These are phyloP conservation scores for Ceraceosorus bombacis DNA, from an alignment of 1,284 basidiomycete genomes.

Conservation along the genomic window DNA sequence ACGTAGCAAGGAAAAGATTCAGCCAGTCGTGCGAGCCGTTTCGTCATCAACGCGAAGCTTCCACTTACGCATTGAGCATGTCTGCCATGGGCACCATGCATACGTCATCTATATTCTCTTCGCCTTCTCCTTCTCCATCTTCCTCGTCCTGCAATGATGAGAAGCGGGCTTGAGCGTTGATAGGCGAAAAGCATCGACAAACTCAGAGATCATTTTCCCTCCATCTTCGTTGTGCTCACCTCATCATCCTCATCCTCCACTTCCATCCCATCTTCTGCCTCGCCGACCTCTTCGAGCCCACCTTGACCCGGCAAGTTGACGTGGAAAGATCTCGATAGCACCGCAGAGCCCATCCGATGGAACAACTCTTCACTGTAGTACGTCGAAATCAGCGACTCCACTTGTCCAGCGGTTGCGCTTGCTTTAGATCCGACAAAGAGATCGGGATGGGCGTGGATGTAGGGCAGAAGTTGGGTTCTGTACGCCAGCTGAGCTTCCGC, in stretches of 20 bases:
- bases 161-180: too few relatives aligned
- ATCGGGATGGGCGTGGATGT: slow-evolving; percentile 41
- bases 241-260: slow-evolving; percentile 25
- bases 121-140: slow-evolving; percentile 20
- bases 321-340: slow-evolving; percentile 81
- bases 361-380: slow-evolving; percentile 69
- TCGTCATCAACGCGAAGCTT: too few relatives aligned
- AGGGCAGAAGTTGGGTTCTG: slow-evolving; percentile 45
- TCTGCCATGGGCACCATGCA: slow-evolving; percentile 97
- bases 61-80: slow-evolving; percentile 54
- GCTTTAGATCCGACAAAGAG: slow-evolving; percentile 28
- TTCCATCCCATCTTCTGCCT: slow-evolving; percentile 33
- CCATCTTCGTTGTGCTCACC: slow-evolving; percentile 16
- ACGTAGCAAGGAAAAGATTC: too few relatives aligned
- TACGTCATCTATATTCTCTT: slow-evolving; percentile 58
- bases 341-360: slow-evolving; percentile 86
- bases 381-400: slow-evolving; percentile 48
- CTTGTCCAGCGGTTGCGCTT: neutral
- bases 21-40: too few relatives aligned
- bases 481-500: slow-evolving; percentile 75
- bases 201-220: slow-evolving; percentile 16
- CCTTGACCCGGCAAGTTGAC: slow-evolving; percentile 51
- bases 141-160: slow-evolving; percentile 12
- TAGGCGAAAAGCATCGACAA: too few relatives aligned
- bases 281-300: slow-evolving; percentile 28